Evolutionary conservation across 169 alveolate genomes (phyloP).

Genomic region (Plasmodium vinckei): DNA sequence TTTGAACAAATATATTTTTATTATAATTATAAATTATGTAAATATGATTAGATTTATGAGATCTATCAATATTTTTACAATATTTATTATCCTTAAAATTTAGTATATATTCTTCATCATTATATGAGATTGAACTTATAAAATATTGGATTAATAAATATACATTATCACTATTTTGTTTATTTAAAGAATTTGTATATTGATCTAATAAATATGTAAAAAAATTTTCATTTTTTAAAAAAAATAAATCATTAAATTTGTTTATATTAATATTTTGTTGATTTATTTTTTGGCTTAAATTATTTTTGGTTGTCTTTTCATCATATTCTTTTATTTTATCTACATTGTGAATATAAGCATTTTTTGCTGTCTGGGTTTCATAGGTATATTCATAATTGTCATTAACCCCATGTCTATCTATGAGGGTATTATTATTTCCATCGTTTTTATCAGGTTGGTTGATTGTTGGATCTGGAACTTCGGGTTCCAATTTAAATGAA

Average conservation of each 20-base stretch:
- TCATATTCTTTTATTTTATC: not conserved
- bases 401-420: not conserved
- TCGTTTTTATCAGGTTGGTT: not conserved
- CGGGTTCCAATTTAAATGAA: not conserved
- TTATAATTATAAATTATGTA: constrained; percentile 56
- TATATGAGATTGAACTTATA: constrained; percentile 32
- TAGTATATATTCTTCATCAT: constrained; percentile 49
- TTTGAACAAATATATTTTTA: constrained; percentile 61
- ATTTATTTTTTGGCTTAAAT: not conserved
- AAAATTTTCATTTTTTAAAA: constrained; percentile 43
- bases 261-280: not conserved
- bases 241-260: constrained; percentile 26
- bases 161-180: constrained; percentile 1
- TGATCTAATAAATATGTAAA: constrained; percentile 29
- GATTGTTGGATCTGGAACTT: not conserved
- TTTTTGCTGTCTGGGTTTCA: not conserved
- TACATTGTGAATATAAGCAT: not conserved
- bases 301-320: not conserved
- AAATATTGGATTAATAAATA: constrained; percentile 42
- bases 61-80: constrained; percentile 57
- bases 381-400: not conserved
- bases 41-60: constrained; percentile 76
- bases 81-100: constrained; percentile 70
- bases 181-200: constrained; percentile 30
- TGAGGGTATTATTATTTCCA: not conserved